Evolutionary conservation across 192 early-diverging fungal genomes (phyloP).

Genomic region (Coemansia aciculifera): DNA sequence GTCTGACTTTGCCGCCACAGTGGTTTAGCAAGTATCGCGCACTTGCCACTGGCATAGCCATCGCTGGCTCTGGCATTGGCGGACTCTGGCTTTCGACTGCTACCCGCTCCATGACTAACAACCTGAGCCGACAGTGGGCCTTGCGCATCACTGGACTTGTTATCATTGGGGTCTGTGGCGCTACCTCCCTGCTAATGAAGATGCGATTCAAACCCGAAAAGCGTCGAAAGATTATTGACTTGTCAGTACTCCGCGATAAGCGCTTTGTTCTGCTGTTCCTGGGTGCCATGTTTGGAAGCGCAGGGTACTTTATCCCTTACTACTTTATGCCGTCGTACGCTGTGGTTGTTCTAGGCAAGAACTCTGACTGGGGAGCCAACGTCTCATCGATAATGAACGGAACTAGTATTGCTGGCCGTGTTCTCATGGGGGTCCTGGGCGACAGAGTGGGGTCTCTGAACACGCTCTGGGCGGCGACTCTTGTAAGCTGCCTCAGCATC

Average conservation of each 20-base stretch:
- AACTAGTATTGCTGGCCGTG: conserved; percentile 27
- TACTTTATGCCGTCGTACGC: conserved; percentile 30
- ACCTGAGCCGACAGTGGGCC: conserved; percentile 60
- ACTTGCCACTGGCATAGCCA: conserved; percentile 67
- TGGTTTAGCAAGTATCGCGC: conserved; percentile 68
- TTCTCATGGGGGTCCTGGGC: conserved; percentile 26
- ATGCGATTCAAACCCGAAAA: conserved; percentile 17
- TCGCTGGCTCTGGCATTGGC: conserved; percentile 71
- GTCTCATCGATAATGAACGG: conserved; percentile 41
- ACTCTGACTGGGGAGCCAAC: conserved; percentile 28
- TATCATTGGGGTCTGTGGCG: conserved; percentile 26
- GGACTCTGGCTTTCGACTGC: conserved; percentile 64
- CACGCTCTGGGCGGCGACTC: conserved; percentile 18
- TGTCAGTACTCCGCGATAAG: conserved; percentile 13
- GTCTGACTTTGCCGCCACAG: conserved; percentile 63
- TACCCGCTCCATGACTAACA: conserved; percentile 54
- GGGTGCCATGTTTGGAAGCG: conserved; percentile 10
- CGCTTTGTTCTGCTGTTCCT: conserved; percentile 25
- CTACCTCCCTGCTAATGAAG: conserved; percentile 18
- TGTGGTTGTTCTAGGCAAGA: conserved; percentile 15
- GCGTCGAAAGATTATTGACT: conserved; percentile 22
- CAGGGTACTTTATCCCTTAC: conserved; percentile 21
- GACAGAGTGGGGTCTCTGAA: conserved; percentile 29
- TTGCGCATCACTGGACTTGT: conserved; percentile 67
- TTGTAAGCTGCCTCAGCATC: conserved; percentile 23